Evolutionary conservation across 2,329 filamentous ascomycete species (phyloP).

Genomic region (Reticulascus tulasneorum): DNA sequence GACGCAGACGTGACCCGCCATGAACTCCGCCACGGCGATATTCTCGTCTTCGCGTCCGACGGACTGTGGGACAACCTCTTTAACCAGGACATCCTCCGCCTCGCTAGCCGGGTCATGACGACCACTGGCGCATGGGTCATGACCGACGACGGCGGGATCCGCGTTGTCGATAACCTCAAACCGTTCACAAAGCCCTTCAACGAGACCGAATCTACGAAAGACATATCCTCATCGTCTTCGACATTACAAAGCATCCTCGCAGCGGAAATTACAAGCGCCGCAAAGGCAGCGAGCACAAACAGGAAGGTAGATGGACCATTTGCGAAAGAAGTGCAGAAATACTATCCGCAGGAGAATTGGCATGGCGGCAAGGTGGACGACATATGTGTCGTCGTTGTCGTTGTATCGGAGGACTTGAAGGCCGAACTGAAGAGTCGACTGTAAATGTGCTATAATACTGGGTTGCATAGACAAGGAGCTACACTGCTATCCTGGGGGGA

Average conservation of each 20-base stretch:
- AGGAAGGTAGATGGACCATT: slow-evolving; percentile 84
- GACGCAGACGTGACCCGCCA: slow-evolving; percentile 80
- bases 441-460: slow-evolving; percentile 16
- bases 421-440: slow-evolving; percentile 22
- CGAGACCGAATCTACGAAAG: slow-evolving; percentile 20
- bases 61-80: slow-evolving; percentile 96
- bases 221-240: slow-evolving; percentile 14
- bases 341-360: slow-evolving; percentile 83
- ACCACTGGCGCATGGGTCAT: slow-evolving; percentile 69
- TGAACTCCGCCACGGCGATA: slow-evolving; percentile 79
- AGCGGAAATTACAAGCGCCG: slow-evolving; percentile 72
- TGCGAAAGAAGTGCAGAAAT: slow-evolving; percentile 86
- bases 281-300: slow-evolving; percentile 81
- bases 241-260: slow-evolving; percentile 78
- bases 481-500: no score
- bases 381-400: slow-evolving; percentile 79
- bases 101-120: slow-evolving; percentile 75
- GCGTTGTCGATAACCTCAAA: slow-evolving; percentile 57
- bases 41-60: slow-evolving; percentile 90
- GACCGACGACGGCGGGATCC: slow-evolving; percentile 54
- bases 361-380: slow-evolving; percentile 93
- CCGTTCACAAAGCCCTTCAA: slow-evolving; percentile 40
- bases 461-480: no score
- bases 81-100: slow-evolving; percentile 79
- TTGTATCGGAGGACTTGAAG: slow-evolving; percentile 63